phyloP scores from a whole-genome alignment of 805 yeast species.

The Metschnikowia amazonensis region DNA sequence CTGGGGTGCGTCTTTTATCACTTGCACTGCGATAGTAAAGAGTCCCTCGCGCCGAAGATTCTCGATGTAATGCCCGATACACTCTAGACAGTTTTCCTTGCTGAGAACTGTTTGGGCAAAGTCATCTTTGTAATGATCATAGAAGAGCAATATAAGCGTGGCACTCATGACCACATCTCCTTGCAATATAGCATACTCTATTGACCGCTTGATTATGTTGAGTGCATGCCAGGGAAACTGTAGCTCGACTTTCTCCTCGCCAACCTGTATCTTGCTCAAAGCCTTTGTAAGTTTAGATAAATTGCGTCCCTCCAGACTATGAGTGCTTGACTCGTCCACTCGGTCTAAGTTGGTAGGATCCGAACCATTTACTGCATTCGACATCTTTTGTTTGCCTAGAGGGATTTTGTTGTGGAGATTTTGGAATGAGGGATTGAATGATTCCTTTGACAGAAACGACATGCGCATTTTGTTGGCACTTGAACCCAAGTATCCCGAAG shows the following conservation, averaged over 20 bases:
- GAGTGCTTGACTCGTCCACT: slow-evolving; percentile 17
- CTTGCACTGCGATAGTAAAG: slow-evolving; percentile 55
- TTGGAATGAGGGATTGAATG: slow-evolving; percentile 8
- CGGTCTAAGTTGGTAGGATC: slow-evolving; percentile 11
- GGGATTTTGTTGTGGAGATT: slow-evolving; percentile 7
- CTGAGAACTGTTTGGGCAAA: slow-evolving; percentile 15
- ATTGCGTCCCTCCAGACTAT: slow-evolving; percentile 11
- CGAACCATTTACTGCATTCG: background rate
- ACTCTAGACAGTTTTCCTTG: slow-evolving; percentile 44
- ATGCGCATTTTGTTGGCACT: background rate
- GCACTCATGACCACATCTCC: slow-evolving; percentile 66
- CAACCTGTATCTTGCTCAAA: slow-evolving; percentile 12
- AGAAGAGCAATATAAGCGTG: slow-evolving; percentile 53
- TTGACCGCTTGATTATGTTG: slow-evolving; percentile 46
- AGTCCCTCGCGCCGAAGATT: slow-evolving; percentile 46
- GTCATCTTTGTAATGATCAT: slow-evolving; percentile 21
- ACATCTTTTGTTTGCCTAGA: background rate
- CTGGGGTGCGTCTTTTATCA: slow-evolving; percentile 43
- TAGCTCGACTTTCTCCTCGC: slow-evolving; percentile 1
- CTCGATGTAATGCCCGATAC: slow-evolving; percentile 54
- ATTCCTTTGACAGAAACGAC: slow-evolving; percentile 11
- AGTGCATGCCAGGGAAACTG: slow-evolving; percentile 56
- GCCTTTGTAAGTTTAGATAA: slow-evolving; percentile 28
- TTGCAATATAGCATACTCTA: slow-evolving; percentile 52
- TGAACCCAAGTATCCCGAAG: slow-evolving; percentile 9